These are phyloP conservation scores for Decorospora gaudefroyi DNA, from an alignment of 2,329 filamentous ascomycete genomes.

Conservation along the genomic window DNA sequence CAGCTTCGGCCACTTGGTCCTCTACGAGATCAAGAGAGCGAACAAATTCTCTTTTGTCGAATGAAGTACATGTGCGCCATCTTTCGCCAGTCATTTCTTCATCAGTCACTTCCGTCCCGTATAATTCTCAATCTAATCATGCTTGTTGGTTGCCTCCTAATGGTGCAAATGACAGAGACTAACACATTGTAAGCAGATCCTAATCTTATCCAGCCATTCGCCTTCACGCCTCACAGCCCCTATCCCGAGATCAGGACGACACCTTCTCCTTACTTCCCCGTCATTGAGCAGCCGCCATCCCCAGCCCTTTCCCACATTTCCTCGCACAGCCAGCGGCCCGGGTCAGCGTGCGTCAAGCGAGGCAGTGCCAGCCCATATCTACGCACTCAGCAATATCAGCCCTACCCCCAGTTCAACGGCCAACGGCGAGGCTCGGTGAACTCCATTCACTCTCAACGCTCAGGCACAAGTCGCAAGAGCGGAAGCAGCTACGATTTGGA, in stretches of 20 bases:
- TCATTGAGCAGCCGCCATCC: constrained; percentile 60
- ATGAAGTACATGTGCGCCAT: constrained; percentile 28
- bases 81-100: constrained; percentile 14
- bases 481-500: constrained; percentile 47
- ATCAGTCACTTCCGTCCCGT: neutral
- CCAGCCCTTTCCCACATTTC: constrained; percentile 65
- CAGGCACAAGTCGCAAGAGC: constrained; percentile 60
- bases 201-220: constrained; percentile 60
- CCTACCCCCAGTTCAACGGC: constrained; percentile 54
- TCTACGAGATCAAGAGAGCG: constrained; percentile 19
- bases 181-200: constrained; percentile 55
- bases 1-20: constrained; percentile 49
- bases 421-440: constrained; percentile 69
- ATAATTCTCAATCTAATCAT: constrained; percentile 22
- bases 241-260: constrained; percentile 49
- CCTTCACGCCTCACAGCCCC: constrained; percentile 49
- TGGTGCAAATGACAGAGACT: constrained; percentile 10
- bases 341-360: constrained; percentile 51
- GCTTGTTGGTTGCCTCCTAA: constrained; percentile 50
- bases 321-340: constrained; percentile 50
- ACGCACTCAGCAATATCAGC: constrained; percentile 59
- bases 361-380: constrained; percentile 71
- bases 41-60: constrained; percentile 37
- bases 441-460: constrained; percentile 69
- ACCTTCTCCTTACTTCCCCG: constrained; percentile 50